phyloP scores from a whole-genome alignment of 192 early-diverging fungal genomes.

The Chytriomyces hyalinus region DNA sequence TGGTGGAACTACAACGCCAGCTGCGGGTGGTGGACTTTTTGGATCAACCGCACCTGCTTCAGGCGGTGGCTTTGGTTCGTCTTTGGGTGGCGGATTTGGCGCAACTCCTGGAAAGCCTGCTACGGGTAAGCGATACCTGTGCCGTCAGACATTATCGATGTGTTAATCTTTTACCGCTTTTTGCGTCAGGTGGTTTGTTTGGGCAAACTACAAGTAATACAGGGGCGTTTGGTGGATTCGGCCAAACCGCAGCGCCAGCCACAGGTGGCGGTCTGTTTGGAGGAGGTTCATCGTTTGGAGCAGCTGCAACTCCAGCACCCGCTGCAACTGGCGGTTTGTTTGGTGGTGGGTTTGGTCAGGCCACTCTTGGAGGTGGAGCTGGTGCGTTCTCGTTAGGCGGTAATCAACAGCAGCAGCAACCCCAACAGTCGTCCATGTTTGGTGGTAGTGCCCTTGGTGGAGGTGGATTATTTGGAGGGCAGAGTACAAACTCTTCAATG shows the following conservation, averaged over 20 bases:
- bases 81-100: conserved; percentile 51
- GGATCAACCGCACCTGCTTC: not conserved
- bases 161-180: not conserved
- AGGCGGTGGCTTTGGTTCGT: conserved; percentile 11
- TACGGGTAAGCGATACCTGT: not conserved
- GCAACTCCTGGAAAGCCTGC: conserved; percentile 12
- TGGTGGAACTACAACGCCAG: not conserved
- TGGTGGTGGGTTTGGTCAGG: conserved; percentile 35
- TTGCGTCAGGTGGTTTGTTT: conserved; percentile 31
- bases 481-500: not conserved
- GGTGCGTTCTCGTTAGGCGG: conserved; percentile 18
- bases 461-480: conserved; percentile 22
- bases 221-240: conserved; percentile 56
- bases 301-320: conserved; percentile 31
- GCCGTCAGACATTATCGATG: no score
- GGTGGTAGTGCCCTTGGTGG: conserved; percentile 29
- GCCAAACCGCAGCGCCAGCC: conserved; percentile 24
- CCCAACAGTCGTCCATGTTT: not conserved
- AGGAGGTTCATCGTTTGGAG: conserved; percentile 20
- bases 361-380: conserved; percentile 24
- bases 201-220: conserved; percentile 42
- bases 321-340: not conserved
- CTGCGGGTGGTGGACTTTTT: conserved; percentile 25
- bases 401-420: conserved; percentile 13
- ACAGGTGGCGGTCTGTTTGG: conserved; percentile 42